phyloP scores from a whole-genome alignment of 2,329 filamentous ascomycete species.

The Pseudopyrenochaeta lycopersici region DNA sequence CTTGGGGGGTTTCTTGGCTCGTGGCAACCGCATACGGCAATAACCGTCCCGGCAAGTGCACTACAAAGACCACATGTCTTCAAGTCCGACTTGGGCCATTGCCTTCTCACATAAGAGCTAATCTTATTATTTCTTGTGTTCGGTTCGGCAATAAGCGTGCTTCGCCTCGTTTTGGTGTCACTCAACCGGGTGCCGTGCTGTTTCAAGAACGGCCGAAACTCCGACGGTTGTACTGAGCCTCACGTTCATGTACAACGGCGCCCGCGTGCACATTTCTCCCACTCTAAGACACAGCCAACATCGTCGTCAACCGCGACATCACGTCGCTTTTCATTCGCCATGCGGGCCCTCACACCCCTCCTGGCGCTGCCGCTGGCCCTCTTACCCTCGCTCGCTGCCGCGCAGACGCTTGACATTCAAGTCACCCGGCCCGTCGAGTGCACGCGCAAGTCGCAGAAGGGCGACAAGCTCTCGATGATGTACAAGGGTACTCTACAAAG shows the following conservation, averaged over 20 bases:
- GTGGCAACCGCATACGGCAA: not conserved
- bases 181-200: not conserved
- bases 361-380: conserved; percentile 31
- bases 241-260: conserved; percentile 8
- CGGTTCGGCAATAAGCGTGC: conserved; percentile 10
- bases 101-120: not conserved
- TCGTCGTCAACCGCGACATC: conserved; percentile 1
- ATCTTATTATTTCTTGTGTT: conserved; percentile 3
- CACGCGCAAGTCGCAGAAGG: conserved; percentile 54
- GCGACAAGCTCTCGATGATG: conserved; percentile 58
- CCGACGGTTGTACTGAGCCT: conserved; percentile 10
- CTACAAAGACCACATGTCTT: not conserved
- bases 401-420: conserved; percentile 51
- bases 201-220: conserved; percentile 18
- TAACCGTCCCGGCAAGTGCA: not conserved
- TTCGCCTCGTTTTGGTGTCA: conserved; percentile 14
- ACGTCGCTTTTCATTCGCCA: conserved; percentile 20
- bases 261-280: conserved; percentile 7
- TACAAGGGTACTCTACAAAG: conserved; percentile 60
- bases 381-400: conserved; percentile 29
- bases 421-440: conserved; percentile 54
- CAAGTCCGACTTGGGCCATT: not conserved
- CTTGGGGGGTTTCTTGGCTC: not conserved
- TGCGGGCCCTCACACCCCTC: conserved; percentile 39
- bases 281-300: conserved; percentile 5